These are phyloP conservation scores for Starmerella kuoi DNA, from an alignment of 805 yeast genomes.

Conservation along the genomic window DNA sequence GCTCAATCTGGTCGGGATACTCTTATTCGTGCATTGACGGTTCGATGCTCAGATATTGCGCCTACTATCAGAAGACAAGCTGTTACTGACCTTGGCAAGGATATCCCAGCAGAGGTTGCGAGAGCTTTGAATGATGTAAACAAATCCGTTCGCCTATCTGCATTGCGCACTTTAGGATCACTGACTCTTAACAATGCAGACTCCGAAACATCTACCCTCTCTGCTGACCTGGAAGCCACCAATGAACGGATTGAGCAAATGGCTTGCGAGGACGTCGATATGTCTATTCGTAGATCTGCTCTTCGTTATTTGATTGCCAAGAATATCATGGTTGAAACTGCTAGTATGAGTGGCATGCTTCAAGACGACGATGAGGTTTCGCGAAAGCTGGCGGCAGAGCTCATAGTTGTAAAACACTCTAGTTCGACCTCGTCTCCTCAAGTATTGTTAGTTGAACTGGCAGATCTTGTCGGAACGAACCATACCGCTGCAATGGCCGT, in stretches of 20 bases:
- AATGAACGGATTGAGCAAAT: constrained; percentile 8
- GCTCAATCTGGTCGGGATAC: background rate
- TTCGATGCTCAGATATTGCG: constrained; percentile 11
- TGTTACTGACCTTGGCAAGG: background rate
- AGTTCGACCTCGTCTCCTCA: background rate
- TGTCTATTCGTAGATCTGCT: constrained; percentile 15
- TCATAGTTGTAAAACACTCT: background rate
- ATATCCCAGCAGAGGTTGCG: background rate
- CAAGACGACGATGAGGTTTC: constrained; percentile 6
- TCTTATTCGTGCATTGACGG: background rate
- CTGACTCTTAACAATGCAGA: background rate
- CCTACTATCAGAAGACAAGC: constrained; percentile 11
- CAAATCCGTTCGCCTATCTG: constrained; percentile 15
- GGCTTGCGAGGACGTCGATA: constrained; percentile 17
- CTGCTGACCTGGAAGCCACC: background rate
- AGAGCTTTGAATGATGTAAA: constrained; percentile 15
- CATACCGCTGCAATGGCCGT: background rate
- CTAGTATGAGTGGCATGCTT: background rate
- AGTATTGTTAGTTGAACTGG: background rate
- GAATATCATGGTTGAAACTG: background rate
- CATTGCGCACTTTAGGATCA: constrained; percentile 3
- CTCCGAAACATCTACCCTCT: background rate
- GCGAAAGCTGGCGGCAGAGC: constrained; percentile 11
- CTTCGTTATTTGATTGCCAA: constrained; percentile 5
- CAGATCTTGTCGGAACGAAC: background rate